phyloP scores from a whole-genome alignment of 2,329 filamentous ascomycete genomes.

The Penicillium sp. region DNA sequence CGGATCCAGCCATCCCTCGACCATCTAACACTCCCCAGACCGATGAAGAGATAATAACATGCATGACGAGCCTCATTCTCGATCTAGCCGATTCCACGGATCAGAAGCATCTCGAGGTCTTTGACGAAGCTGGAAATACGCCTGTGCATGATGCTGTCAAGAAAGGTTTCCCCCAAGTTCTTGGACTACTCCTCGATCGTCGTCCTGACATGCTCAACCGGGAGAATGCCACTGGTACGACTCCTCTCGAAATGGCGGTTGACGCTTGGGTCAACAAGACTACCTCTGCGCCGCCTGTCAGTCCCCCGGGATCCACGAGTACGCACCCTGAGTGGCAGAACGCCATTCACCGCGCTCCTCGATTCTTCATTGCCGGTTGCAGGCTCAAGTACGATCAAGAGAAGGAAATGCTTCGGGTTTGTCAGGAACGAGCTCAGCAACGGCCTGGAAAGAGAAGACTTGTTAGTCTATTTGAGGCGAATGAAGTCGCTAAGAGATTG shows the following conservation, averaged over 20 bases:
- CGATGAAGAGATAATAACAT: conserved; percentile 13
- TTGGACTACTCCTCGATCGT: conserved; percentile 49
- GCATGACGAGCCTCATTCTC: conserved; percentile 51
- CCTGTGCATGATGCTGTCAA: conserved; percentile 39
- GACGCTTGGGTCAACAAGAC: conserved; percentile 26
- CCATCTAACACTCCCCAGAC: conserved; percentile 19
- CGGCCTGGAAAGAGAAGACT: conserved; percentile 47
- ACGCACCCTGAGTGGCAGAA: neutral
- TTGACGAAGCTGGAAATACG: conserved; percentile 45
- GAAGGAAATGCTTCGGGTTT: conserved; percentile 36
- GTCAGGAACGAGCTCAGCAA: conserved; percentile 26
- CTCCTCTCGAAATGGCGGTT: conserved; percentile 57
- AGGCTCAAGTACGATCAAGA: conserved; percentile 1
- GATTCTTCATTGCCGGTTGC: conserved; percentile 8
- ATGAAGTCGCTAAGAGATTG: conserved; percentile 57
- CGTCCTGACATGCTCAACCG: conserved; percentile 61
- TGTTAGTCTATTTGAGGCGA: conserved; percentile 58
- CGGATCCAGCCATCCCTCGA: neutral
- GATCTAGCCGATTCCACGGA: conserved; percentile 54
- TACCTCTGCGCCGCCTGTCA: conserved; percentile 8
- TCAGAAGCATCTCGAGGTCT: conserved; percentile 42
- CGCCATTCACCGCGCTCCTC: neutral
- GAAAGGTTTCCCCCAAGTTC: conserved; percentile 55
- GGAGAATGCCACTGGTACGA: conserved; percentile 74
- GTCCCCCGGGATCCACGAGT: neutral